Percentiles rank a stretch among this genome's conserved stretches.
Evolutionary conservation across 306 rosid genomes (phyloP).

Genomic region (Quercus variabilis): DNA sequence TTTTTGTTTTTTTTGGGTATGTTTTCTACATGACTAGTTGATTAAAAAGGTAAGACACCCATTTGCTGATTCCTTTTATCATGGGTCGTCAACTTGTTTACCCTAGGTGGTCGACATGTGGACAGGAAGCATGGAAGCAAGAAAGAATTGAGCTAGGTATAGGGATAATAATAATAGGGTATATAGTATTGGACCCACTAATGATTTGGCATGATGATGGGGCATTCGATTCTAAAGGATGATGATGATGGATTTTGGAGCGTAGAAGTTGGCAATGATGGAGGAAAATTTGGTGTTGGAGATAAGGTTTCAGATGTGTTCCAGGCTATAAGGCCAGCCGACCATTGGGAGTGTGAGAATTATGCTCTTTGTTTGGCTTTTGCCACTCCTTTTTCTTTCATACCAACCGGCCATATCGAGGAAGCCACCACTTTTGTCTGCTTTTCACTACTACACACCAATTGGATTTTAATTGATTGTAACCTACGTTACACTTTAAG

Average conservation of each 20-base stretch:
- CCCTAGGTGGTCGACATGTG: slow-evolving; percentile 16
- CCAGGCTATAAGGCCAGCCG: slow-evolving; percentile 57
- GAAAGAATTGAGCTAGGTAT: neutral
- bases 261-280: slow-evolving; percentile 47
- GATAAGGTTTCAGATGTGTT: slow-evolving; percentile 76
- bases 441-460: slow-evolving; percentile 14
- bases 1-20: too few species aligned
- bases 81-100: neutral
- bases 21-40: slow-evolving; percentile 18
- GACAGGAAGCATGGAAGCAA: neutral
- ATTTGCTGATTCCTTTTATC: neutral
- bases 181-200: slow-evolving; percentile 19
- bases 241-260: slow-evolving; percentile 29
- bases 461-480: slow-evolving; percentile 22
- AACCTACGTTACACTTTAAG: slow-evolving; percentile 19
- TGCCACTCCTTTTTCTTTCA: slow-evolving; percentile 24
- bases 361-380: slow-evolving; percentile 64
- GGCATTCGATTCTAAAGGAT: slow-evolving; percentile 52
- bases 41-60: slow-evolving; percentile 3
- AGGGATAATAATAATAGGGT: too few species aligned
- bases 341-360: slow-evolving; percentile 39
- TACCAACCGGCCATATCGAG: slow-evolving; percentile 45
- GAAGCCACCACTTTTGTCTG: slow-evolving; percentile 43
- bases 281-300: slow-evolving; percentile 36
- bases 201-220: slow-evolving; percentile 69